A percentile compares a stretch with the other conserved stretches of the same genome.
phyloP scores from a whole-genome alignment of 140 eudicot species.

The Stevia rebaudiana region DNA sequence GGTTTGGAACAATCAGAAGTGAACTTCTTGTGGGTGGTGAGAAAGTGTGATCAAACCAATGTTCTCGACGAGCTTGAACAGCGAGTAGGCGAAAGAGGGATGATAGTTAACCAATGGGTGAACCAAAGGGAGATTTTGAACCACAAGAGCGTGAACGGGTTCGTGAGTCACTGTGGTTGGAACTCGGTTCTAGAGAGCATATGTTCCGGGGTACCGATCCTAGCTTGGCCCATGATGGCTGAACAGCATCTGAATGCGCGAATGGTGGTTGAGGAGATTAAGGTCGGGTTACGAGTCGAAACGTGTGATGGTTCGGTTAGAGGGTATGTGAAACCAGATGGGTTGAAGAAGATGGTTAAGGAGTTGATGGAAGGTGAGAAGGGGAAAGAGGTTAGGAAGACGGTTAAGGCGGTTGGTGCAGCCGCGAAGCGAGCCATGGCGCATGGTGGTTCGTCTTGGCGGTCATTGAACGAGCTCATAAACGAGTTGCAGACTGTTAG shows the following conservation, averaged over 20 bases:
- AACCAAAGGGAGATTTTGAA: conserved; percentile 47
- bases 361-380: conserved; percentile 63
- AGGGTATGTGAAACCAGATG: conserved; percentile 54
- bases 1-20: conserved; percentile 54
- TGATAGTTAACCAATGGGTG: conserved; percentile 66
- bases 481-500: conserved; percentile 23
- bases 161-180: conserved; percentile 89
- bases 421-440: conserved; percentile 41
- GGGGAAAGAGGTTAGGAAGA: conserved; percentile 43
- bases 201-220: conserved; percentile 58
- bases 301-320: conserved; percentile 42
- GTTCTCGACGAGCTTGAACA: conserved; percentile 33
- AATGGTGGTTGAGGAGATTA: conserved; percentile 65
- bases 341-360: conserved; percentile 37
- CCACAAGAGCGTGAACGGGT: conserved; percentile 54
- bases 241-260: conserved; percentile 62
- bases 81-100: conserved; percentile 44
- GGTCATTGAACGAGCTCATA: conserved; percentile 36
- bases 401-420: conserved; percentile 41
- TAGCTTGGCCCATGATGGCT: conserved; percentile 82
- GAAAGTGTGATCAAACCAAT: conserved; percentile 16
- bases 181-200: conserved; percentile 69
- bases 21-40: conserved; percentile 57
- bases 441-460: conserved; percentile 76
- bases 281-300: conserved; percentile 51